Conservation (phyloP, 2,329 filamentous ascomycete species). For the Fusarium irregulare region DNA sequence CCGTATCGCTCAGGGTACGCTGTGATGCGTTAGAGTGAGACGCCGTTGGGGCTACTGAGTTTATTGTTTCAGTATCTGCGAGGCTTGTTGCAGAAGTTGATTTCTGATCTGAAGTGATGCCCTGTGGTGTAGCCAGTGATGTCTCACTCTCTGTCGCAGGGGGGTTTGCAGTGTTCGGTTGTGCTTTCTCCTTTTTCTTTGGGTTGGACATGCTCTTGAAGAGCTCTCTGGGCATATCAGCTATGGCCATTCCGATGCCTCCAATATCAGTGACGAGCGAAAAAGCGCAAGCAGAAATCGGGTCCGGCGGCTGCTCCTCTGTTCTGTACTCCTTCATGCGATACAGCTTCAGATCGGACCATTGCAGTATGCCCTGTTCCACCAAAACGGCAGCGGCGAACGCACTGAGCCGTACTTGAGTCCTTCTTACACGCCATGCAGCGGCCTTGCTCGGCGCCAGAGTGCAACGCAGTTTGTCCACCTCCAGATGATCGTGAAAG, state of each 20-base stretch:
- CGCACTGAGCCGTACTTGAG: constrained; percentile 74
- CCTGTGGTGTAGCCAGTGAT: constrained; percentile 1
- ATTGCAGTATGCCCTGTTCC: constrained; percentile 71
- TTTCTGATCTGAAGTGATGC: constrained; percentile 17
- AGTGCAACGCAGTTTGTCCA: constrained; percentile 75
- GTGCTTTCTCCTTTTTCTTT: constrained; percentile 27
- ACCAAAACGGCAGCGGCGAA: constrained; percentile 78
- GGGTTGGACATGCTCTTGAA: constrained; percentile 56
- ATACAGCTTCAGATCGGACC: constrained; percentile 77
- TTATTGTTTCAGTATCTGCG: constrained; percentile 11
- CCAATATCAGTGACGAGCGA: constrained; percentile 86
- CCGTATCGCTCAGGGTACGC: constrained; percentile 37
- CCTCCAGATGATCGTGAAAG: constrained; percentile 77
- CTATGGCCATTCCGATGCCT: constrained; percentile 83
- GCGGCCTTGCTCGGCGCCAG: constrained; percentile 75
- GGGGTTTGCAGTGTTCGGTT: constrained; percentile 8
- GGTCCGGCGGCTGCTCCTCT: constrained; percentile 81
- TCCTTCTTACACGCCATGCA: constrained; percentile 79
- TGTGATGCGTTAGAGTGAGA: constrained; percentile 41
- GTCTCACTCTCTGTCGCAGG: constrained; percentile 16
- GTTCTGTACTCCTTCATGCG: constrained; percentile 75
- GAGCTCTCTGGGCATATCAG: constrained; percentile 73
- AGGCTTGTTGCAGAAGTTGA: constrained; percentile 13
- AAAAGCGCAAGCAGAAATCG: constrained; percentile 79
- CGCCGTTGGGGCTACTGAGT: constrained; percentile 7